Conservation (phyloP, 352 stramenopile genomes). For the Phytopythium helicoides region DNA sequence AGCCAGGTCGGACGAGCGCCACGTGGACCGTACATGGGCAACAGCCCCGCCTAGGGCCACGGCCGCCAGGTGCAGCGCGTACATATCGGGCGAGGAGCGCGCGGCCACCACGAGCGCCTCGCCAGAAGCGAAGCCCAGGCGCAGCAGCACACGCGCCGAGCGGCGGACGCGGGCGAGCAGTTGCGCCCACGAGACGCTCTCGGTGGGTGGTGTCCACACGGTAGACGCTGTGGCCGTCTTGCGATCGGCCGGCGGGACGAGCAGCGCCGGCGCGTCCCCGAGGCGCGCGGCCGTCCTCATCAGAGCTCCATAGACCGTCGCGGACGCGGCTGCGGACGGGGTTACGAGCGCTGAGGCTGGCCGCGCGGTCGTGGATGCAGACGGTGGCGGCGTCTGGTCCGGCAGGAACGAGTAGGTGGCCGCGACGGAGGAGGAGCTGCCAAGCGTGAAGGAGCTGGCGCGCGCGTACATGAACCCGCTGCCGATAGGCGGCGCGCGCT, state of each 20-base stretch:
- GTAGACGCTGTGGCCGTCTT: no score
- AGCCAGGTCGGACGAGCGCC: constrained; percentile 46
- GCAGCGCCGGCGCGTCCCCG: constrained; percentile 19
- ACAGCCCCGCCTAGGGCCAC: constrained; percentile 56
- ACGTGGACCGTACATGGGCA: constrained; percentile 50
- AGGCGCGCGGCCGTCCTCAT: constrained; percentile 20
- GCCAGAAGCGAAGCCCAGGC: constrained; percentile 48
- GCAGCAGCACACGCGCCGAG: constrained; percentile 44
- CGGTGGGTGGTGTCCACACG: no score
- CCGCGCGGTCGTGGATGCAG: not conserved
- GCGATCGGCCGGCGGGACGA: not conserved
- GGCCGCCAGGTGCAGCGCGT: constrained; percentile 59
- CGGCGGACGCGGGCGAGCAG: constrained; percentile 26
- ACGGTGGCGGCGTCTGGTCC: constrained; percentile 2
- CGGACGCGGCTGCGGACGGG: constrained; percentile 2
- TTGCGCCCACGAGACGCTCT: constrained; percentile 28
- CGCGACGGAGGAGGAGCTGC: not conserved
- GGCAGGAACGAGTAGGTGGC: constrained; percentile 5
- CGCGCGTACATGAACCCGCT: constrained; percentile 40
- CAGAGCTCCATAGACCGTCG: constrained; percentile 27
- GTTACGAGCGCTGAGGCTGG: no score
- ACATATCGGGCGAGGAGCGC: constrained; percentile 38
- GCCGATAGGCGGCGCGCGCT: not conserved
- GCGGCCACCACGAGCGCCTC: constrained; percentile 61
- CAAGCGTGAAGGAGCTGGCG: constrained; percentile 14